A percentile compares a stretch with the other conserved stretches of the same genome.
phyloP scores from a whole-genome alignment of 345 rosid genomes.

The Tarenaya hassleriana region DNA sequence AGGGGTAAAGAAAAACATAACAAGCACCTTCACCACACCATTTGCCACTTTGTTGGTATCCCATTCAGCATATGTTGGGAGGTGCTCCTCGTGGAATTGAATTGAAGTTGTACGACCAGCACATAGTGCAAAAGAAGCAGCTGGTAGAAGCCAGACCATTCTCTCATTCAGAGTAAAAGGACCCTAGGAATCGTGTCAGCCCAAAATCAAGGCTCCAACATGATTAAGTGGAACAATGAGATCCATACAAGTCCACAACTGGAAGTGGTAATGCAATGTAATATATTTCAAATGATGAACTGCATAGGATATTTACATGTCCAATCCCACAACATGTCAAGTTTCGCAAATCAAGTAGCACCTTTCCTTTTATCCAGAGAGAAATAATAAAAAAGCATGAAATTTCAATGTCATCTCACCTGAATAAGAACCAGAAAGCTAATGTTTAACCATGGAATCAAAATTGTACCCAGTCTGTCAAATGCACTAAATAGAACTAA shows the following conservation, averaged over 20 bases:
- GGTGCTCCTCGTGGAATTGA: conserved; percentile 32
- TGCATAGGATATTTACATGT: neutral
- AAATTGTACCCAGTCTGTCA: conserved; percentile 6
- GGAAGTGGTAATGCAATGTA: neutral
- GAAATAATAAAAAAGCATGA: conserved; percentile 1
- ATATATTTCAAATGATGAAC: conserved; percentile 11
- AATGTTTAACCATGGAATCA: conserved; percentile 3
- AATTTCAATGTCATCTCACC: conserved; percentile 14
- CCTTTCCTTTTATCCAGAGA: conserved; percentile 9
- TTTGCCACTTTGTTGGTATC: conserved; percentile 40
- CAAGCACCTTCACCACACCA: conserved; percentile 44
- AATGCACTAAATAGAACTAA: conserved; percentile 6
- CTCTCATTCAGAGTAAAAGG: conserved; percentile 42
- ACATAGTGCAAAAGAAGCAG: conserved; percentile 73
- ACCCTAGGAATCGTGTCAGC: conserved; percentile 40
- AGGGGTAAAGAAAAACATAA: conserved; percentile 4
- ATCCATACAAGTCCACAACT: conserved; percentile 10
- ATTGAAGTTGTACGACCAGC: conserved; percentile 54
- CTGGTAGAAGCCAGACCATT: conserved; percentile 57
- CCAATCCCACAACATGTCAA: conserved; percentile 10
- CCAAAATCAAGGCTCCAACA: conserved; percentile 10
- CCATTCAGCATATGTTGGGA: conserved; percentile 27
- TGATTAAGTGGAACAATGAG: conserved; percentile 10
- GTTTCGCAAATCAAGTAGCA: conserved; percentile 19
- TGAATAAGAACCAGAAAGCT: conserved; percentile 1